A percentile compares a stretch with the other conserved stretches of the same genome.
Conservation (phyloP, 805 yeast species). For the Saccharomyces eubayanus region DNA sequence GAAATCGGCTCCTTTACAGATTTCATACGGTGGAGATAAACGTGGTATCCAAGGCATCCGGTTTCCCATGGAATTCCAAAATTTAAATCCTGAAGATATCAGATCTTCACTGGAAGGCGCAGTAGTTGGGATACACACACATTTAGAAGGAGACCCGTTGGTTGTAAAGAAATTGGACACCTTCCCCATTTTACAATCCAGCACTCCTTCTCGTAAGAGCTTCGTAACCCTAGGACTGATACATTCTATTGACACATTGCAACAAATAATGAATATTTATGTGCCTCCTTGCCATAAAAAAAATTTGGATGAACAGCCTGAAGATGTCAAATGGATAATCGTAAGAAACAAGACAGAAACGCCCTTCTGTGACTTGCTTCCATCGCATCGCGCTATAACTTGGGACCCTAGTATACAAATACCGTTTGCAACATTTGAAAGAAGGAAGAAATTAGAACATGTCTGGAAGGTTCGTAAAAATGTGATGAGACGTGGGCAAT, state of each 20-base stretch:
- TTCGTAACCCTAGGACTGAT: slow-evolving; percentile 41
- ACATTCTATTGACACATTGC: slow-evolving; percentile 49
- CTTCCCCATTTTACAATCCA: slow-evolving; percentile 19
- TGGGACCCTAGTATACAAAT: slow-evolving; percentile 11
- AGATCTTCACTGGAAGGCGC: slow-evolving; percentile 32
- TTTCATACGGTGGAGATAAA: slow-evolving; percentile 30
- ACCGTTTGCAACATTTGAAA: slow-evolving; percentile 41
- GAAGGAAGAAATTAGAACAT: slow-evolving; percentile 40
- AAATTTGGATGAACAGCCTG: slow-evolving; percentile 10
- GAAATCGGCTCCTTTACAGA: slow-evolving; percentile 33
- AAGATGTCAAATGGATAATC: slow-evolving; percentile 34
- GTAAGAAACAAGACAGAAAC: slow-evolving; percentile 58
- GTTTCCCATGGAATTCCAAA: slow-evolving; percentile 29
- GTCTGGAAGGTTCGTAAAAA: slow-evolving; percentile 53
- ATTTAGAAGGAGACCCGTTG: slow-evolving; percentile 3
- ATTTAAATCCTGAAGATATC: slow-evolving; percentile 30
- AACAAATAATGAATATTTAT: slow-evolving; percentile 44
- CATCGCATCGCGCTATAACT: slow-evolving; percentile 13
- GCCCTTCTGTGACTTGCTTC: slow-evolving; percentile 49
- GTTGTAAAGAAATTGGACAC: slow-evolving; percentile 12
- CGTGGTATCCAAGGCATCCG: slow-evolving; percentile 33
- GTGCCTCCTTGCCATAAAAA: slow-evolving; percentile 34
- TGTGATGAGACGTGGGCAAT: slow-evolving; percentile 40
- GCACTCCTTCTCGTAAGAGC: background rate
- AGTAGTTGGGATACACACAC: slow-evolving; percentile 27